These are phyloP conservation scores for Tilletia setariae DNA, from an alignment of 1,284 basidiomycete species.

Conservation along the genomic window DNA sequence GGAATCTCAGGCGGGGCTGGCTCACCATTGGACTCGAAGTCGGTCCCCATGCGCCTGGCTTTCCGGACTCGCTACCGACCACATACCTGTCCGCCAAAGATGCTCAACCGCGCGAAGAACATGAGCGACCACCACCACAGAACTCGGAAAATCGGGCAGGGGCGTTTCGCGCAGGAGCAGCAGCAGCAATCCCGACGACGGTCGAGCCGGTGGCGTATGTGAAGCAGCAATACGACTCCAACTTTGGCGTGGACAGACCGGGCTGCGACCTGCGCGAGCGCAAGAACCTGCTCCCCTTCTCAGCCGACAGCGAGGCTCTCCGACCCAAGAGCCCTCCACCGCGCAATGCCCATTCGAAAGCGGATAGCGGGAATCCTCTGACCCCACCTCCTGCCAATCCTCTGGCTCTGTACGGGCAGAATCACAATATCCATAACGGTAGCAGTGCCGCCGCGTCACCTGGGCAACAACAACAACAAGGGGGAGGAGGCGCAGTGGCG, in stretches of 20 bases:
- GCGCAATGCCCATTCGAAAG: slow-evolving; percentile 3
- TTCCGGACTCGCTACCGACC: slow-evolving; percentile 2
- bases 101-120: no score
- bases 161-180: no score
- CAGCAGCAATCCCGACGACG: slow-evolving; percentile 18
- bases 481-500: no score
- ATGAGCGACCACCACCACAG: neutral
- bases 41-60: slow-evolving; percentile 35
- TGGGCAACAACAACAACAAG: neutral
- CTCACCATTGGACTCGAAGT: slow-evolving; percentile 68
- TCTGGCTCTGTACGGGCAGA: neutral
- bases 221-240: slow-evolving; percentile 32
- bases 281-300: slow-evolving; percentile 41
- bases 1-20: slow-evolving; percentile 80
- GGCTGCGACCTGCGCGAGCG: slow-evolving; percentile 40
- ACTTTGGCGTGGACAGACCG: slow-evolving; percentile 43
- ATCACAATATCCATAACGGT: neutral
- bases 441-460: neutral
- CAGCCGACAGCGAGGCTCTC: slow-evolving; percentile 37
- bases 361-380: neutral
- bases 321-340: slow-evolving; percentile 43
- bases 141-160: no score
- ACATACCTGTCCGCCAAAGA: neutral
- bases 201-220: slow-evolving; percentile 29
- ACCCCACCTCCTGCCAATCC: neutral